Base-by-base conservation (phyloP, 2,329 filamentous ascomycete genomes). In the Claviceps sorghi region DNA sequence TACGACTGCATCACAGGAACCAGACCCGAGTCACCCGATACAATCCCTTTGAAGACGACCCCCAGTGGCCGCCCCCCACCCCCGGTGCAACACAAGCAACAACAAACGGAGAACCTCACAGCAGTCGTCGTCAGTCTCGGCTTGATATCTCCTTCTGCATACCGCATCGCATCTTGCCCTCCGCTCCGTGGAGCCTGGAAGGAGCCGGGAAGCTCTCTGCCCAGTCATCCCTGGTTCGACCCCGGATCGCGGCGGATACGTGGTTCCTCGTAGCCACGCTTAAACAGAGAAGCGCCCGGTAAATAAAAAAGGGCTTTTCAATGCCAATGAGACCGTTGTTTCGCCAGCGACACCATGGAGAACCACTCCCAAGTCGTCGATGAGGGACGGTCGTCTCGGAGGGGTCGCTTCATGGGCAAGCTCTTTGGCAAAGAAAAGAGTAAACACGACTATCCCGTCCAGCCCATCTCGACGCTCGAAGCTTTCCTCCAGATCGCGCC, bases 381-480 rank as follows among this genome's bases (percentile, higher is more conserved):
- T 53, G 70, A 72, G 55, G 67, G 64, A 54, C 66, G 68, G 53
- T 62, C 64, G 55, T 72, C 73, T 38, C 73, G 69, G 63, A 69
- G 73, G 59, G 73, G 73, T 60, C 78, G 80, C 55, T 65, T 83
- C 47, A 83, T 83, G 74, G 79, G 79, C 58, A 82, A 80, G 69
- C 69, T 83, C 53, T 82, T 82, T 60, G 72, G 65, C 55, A 74
- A 69, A 60, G 72, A 72, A 51, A 64, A 68, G 49, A 60, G 60
- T 34, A 17, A 40, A 19, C 52, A 65, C 19, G 64, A 62, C 53
- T 64, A 65, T 49, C 67, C 65, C 13, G 67, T 66, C 54, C 65
- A 65, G 47, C 67, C 66, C 15, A 67, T 67, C 43, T 68, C 67
- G 58, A 73, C 78, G 49, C 69, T 84, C 56, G 74, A 81, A 60